These are phyloP conservation scores for Sutorius australiensis DNA, from an alignment of 768 basidiomycete genomes.

Conservation along the genomic window DNA sequence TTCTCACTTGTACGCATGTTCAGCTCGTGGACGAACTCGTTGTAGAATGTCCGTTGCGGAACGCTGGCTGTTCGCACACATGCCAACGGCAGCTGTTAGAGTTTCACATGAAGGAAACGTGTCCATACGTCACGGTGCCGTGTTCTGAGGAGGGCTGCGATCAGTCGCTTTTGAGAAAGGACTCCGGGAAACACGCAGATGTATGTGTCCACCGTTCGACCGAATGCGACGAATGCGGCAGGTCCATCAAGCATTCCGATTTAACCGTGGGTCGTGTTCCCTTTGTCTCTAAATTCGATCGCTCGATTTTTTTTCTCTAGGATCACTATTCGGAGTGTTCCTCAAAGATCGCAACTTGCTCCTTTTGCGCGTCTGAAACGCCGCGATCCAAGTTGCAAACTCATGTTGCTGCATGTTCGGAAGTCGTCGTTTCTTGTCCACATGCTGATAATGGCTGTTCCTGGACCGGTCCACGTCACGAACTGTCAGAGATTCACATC, in stretches of 20 bases:
- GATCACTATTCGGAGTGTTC: constrained; percentile 39
- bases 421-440: constrained; percentile 38
- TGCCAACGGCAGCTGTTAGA: constrained; percentile 67
- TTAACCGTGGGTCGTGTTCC: constrained; percentile 34
- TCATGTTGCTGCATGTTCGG: constrained; percentile 40
- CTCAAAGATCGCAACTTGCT: constrained; percentile 35
- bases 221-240: constrained; percentile 39
- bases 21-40: constrained; percentile 81
- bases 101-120: constrained; percentile 58
- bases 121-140: constrained; percentile 50
- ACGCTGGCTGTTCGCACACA: constrained; percentile 56
- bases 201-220: constrained; percentile 36
- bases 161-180: constrained; percentile 42
- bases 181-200: constrained; percentile 40
- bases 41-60: constrained; percentile 64
- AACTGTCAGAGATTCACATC: constrained; percentile 36
- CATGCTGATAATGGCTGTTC: constrained; percentile 51
- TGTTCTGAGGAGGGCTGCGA: constrained; percentile 50
- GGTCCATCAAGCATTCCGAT: constrained; percentile 32
- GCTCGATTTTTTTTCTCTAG: constrained; percentile 25
- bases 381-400: constrained; percentile 31
- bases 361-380: constrained; percentile 38
- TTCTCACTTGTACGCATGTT: constrained; percentile 6
- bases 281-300: neutral
- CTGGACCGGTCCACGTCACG: constrained; percentile 46